These are phyloP conservation scores for Entomortierella beljakovae DNA, from an alignment of 192 early-diverging fungal genomes.

Conservation along the genomic window DNA sequence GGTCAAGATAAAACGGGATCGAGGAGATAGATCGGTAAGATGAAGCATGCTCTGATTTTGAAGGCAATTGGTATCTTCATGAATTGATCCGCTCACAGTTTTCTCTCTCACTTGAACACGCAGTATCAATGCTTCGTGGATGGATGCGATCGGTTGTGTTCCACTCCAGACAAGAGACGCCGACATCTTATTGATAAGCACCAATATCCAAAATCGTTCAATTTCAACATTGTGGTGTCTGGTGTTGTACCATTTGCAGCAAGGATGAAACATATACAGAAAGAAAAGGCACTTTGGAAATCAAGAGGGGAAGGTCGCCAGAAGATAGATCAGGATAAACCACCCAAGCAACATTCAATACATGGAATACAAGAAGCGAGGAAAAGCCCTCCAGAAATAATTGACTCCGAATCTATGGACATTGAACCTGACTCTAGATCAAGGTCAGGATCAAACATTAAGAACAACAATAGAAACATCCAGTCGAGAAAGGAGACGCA, in stretches of 20 bases:
- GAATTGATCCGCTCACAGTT: background rate
- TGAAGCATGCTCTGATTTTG: no score
- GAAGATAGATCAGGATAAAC: background rate
- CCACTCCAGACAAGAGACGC: conserved; percentile 46
- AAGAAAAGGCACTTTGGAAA: conserved; percentile 20
- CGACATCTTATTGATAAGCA: conserved; percentile 67
- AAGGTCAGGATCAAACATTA: background rate
- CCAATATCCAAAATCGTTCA: conserved; percentile 60
- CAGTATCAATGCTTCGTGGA: conserved; percentile 68
- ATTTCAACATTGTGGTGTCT: conserved; percentile 58
- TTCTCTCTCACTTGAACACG: background rate
- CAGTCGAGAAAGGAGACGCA: background rate
- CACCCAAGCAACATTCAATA: background rate
- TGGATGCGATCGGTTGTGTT: conserved; percentile 57
- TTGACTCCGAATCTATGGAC: conserved; percentile 11
- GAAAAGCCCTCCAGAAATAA: background rate
- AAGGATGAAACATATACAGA: conserved; percentile 17
- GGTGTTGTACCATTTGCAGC: conserved; percentile 51
- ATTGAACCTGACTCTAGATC: background rate
- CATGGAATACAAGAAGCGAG: background rate
- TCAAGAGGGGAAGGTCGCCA: conserved; percentile 5
- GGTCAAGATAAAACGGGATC: conserved; percentile 56
- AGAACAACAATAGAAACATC: background rate
- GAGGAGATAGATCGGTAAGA: conserved; percentile 64
- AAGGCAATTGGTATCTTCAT: no score